Evolutionary conservation across 2,329 filamentous ascomycete genomes (phyloP).

Genomic region (Raffaelea ambrosiae): DNA sequence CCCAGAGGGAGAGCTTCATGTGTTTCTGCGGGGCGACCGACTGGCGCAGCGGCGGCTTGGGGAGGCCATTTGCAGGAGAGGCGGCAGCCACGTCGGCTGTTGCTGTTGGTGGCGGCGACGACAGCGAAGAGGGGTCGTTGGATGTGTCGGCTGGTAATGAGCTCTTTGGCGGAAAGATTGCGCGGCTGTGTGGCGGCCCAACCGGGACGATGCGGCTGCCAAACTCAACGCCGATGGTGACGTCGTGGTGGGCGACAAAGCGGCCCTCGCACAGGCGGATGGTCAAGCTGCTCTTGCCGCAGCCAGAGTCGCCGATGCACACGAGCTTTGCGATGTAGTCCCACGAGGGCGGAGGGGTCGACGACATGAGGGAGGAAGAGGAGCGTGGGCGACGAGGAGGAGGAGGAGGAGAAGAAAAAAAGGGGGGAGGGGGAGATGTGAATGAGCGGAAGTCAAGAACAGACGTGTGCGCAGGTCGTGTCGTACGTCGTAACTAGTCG

Average conservation of each 20-base stretch:
- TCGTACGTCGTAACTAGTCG: too few species aligned
- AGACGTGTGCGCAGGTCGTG: too few species aligned
- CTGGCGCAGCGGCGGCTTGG: constrained; percentile 33
- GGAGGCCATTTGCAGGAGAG: constrained; percentile 29
- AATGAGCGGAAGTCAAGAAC: background rate
- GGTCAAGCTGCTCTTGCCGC: constrained; percentile 89
- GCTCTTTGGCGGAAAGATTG: constrained; percentile 3
- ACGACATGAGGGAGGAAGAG: constrained; percentile 36
- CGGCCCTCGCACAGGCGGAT: constrained; percentile 94
- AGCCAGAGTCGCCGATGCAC: constrained; percentile 92
- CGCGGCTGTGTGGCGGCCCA: constrained; percentile 63
- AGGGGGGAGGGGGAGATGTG: background rate
- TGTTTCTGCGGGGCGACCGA: constrained; percentile 49
- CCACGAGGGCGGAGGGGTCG: constrained; percentile 56
- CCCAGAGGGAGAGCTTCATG: constrained; percentile 94
- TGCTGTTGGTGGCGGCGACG: constrained; percentile 10
- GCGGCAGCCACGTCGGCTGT: too few species aligned
- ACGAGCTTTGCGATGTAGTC: constrained; percentile 99
- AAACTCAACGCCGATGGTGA: constrained; percentile 95
- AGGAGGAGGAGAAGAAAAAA: background rate
- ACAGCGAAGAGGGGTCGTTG: constrained; percentile 12
- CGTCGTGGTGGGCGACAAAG: constrained; percentile 90
- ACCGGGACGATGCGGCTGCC: constrained; percentile 88
- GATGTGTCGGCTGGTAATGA: background rate
- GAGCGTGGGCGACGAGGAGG: background rate